phyloP scores from a whole-genome alignment of 148 eudicot species.

The Vaccinium macrocarpon region DNA sequence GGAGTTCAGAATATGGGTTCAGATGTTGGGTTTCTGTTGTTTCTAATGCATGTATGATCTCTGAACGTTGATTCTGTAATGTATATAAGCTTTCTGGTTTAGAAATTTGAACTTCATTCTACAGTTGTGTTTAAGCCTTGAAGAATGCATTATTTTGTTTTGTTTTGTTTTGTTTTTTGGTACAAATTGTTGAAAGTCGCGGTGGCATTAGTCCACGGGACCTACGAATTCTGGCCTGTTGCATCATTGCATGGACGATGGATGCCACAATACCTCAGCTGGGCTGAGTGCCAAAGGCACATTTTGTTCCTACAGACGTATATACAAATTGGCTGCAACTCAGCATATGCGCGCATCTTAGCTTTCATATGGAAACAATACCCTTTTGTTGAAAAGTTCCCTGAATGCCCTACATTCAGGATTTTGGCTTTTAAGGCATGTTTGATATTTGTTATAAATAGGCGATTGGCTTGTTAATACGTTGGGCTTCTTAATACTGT shows the following conservation, averaged over 20 bases:
- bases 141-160: not conserved
- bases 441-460: too few species aligned
- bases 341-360: too few species aligned
- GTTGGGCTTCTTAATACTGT: too few species aligned
- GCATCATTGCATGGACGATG: not conserved
- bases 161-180: not conserved
- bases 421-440: too few species aligned
- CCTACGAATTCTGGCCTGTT: not conserved
- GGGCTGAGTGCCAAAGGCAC: too few species aligned
- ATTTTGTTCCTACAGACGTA: too few species aligned
- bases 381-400: too few species aligned
- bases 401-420: too few species aligned
- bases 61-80: not conserved
- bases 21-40: not conserved
- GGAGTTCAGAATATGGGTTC: not conserved
- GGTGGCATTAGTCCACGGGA: not conserved
- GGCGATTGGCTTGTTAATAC: too few species aligned
- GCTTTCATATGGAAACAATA: too few species aligned
- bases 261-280: not conserved
- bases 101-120: not conserved
- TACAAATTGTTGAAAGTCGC: not conserved
- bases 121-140: not conserved
- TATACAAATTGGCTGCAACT: too few species aligned
- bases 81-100: constrained; percentile 7
- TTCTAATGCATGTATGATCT: not conserved